Conservation (phyloP, 2,329 filamentous ascomycete genomes). For the Cercospora canescens region DNA sequence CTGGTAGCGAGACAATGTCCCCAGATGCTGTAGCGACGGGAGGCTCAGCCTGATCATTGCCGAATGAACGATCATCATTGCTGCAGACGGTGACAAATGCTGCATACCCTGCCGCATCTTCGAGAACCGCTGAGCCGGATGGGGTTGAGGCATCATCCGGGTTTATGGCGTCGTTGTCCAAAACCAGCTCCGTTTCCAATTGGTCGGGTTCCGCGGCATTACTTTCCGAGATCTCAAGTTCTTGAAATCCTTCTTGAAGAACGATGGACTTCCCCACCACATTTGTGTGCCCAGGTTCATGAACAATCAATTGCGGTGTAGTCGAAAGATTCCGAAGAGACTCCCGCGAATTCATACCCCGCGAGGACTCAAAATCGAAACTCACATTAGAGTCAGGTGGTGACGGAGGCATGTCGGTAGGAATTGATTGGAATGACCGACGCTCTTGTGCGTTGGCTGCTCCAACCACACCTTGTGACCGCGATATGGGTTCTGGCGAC, state of each 20-base stretch:
- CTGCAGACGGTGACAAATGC: conserved; percentile 6
- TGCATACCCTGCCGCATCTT: background rate
- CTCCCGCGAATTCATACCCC: conserved; percentile 2
- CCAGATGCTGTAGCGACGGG: background rate
- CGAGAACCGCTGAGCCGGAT: background rate
- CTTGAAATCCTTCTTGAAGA: conserved; percentile 2
- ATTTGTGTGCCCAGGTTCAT: background rate
- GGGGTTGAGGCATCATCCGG: background rate
- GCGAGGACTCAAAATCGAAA: conserved; percentile 22
- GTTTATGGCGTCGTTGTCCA: background rate
- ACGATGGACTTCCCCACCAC: background rate
- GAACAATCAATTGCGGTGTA: conserved; percentile 3
- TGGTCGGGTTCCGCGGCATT: conserved; percentile 1
- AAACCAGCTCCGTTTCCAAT: background rate
- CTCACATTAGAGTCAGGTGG: conserved; percentile 37
- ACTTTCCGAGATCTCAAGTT: background rate
- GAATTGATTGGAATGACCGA: conserved; percentile 32
- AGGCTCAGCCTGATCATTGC: background rate
- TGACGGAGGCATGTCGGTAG: conserved; percentile 37
- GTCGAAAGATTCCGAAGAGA: background rate
- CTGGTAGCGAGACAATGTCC: conserved; percentile 1
- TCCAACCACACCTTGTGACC: background rate
- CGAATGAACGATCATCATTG: background rate
- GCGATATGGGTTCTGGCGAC: conserved; percentile 3
- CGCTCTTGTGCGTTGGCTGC: background rate